These are phyloP conservation scores for Nymphaea colorata DNA, from an alignment of 164 flowering plant genomes.

Conservation along the genomic window DNA sequence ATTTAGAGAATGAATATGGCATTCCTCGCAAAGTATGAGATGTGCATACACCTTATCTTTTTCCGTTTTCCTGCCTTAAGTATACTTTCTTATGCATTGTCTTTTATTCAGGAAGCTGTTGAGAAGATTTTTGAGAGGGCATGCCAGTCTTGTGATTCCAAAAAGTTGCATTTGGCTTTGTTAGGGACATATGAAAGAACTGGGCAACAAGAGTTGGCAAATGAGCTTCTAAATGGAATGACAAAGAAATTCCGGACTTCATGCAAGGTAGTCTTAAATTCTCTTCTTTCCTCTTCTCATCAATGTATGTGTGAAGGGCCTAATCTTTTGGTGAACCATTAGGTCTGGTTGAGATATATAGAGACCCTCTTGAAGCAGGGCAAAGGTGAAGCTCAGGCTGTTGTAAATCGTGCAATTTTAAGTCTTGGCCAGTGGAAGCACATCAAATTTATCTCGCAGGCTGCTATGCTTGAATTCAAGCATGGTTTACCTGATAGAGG, in stretches of 20 bases:
- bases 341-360: conserved; percentile 75
- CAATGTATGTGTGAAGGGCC: background rate
- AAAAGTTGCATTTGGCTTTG: conserved; percentile 63
- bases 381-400: conserved; percentile 41
- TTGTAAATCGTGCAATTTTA: conserved; percentile 52
- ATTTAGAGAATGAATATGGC: conserved; percentile 81
- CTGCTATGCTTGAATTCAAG: conserved; percentile 78
- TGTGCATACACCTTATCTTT: background rate
- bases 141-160: conserved; percentile 71
- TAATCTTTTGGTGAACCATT: background rate
- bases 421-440: conserved; percentile 68
- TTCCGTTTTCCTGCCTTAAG: background rate
- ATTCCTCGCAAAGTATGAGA: conserved; percentile 63
- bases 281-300: background rate
- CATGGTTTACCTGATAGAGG: conserved; percentile 78
- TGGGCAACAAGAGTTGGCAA: conserved; percentile 49
- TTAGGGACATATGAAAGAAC: conserved; percentile 66
- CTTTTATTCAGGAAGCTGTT: conserved; percentile 62
- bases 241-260: conserved; percentile 66
- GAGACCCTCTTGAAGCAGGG: conserved; percentile 41
- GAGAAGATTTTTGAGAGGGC: conserved; percentile 65
- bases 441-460: conserved; percentile 61
- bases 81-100: background rate
- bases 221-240: conserved; percentile 78
- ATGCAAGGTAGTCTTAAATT: conserved; percentile 38